Conservation (phyloP, 1,139 yeast species). For the Geotrichum citri-aurantii region DNA sequence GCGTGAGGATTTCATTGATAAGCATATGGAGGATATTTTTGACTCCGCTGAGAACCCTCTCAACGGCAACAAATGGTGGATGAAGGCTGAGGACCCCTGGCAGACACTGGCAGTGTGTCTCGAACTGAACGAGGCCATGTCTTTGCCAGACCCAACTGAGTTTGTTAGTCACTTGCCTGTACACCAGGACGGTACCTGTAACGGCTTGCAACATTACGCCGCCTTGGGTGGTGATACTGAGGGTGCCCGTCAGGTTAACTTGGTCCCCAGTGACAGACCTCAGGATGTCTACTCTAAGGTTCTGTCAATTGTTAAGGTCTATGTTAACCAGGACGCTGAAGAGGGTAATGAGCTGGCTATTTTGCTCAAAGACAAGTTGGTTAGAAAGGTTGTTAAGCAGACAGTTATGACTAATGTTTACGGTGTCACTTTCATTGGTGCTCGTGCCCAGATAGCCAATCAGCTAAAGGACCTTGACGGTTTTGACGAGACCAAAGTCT, state of each 20-base stretch:
- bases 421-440: slow-evolving; percentile 95
- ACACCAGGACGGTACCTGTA: slow-evolving; percentile 97
- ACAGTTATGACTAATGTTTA: slow-evolving; percentile 98
- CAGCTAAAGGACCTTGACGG: slow-evolving; percentile 42
- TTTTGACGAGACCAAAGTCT: slow-evolving; percentile 36
- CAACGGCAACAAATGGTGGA: slow-evolving; percentile 67
- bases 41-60: slow-evolving; percentile 72
- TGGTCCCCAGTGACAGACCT: slow-evolving; percentile 76
- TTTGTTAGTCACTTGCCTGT: slow-evolving; percentile 80
- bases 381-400: slow-evolving; percentile 88
- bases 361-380: slow-evolving; percentile 54
- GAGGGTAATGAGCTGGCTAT: slow-evolving; percentile 50
- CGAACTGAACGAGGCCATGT: slow-evolving; percentile 68
- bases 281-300: slow-evolving; percentile 89
- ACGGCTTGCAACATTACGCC: slow-evolving; percentile 96
- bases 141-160: slow-evolving; percentile 66
- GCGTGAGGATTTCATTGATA: slow-evolving; percentile 66
- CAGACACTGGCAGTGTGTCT: slow-evolving; percentile 84
- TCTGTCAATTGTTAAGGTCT: slow-evolving; percentile 57
- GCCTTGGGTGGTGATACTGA: slow-evolving; percentile 94
- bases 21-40: slow-evolving; percentile 54
- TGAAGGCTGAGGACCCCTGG: slow-evolving; percentile 88
- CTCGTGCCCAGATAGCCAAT: slow-evolving; percentile 67
- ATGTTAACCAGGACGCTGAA: slow-evolving; percentile 55
- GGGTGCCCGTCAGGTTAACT: slow-evolving; percentile 90